These are phyloP conservation scores for Metschnikowia chrysomelidarum DNA, from an alignment of 805 yeast species.

Conservation along the genomic window DNA sequence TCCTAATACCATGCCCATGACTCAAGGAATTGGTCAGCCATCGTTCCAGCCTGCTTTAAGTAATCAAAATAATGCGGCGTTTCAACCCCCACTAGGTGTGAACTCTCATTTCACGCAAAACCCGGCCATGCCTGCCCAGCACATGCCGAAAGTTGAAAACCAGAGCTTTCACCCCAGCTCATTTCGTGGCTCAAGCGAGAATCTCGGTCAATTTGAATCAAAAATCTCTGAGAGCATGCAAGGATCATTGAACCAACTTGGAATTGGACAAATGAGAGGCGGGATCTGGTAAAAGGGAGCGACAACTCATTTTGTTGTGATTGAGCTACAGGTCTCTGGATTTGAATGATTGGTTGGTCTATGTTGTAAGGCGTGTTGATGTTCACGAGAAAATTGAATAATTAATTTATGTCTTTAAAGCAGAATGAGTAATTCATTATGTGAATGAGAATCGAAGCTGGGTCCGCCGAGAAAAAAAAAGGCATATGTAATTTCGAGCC, in stretches of 20 bases:
- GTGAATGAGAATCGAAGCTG: too few relatives aligned
- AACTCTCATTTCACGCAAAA: conserved; percentile 4
- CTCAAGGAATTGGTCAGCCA: conserved; percentile 5
- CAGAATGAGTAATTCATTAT: too few relatives aligned
- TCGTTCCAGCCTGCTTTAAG: conserved; percentile 3
- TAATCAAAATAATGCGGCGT: conserved; percentile 2
- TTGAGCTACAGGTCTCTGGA: too few relatives aligned
- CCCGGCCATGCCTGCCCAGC: conserved; percentile 1
- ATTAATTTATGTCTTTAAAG: too few relatives aligned
- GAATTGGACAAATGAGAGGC: conserved; percentile 9
- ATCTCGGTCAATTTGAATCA: conserved; percentile 5
- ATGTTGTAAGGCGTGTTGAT: too few relatives aligned
- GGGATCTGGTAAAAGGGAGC: conserved; percentile 11
- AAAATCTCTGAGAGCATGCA: conserved; percentile 12
- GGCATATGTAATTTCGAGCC: too few relatives aligned
- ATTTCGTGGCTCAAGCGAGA: conserved; percentile 6
- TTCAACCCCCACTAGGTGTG: conserved; percentile 3
- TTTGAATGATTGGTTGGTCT: too few relatives aligned
- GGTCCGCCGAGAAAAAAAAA: too few relatives aligned
- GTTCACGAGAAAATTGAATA: too few relatives aligned
- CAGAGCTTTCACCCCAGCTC: conserved; percentile 5
- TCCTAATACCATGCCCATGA: conserved; percentile 6
- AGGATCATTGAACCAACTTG: conserved; percentile 12
- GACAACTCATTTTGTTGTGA: neutral
- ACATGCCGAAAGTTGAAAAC: conserved; percentile 1